Percentiles rank a stretch among this genome's conserved stretches.
phyloP scores from a whole-genome alignment of 1,139 yeast genomes.

The Hanseniaspora uvarum region DNA sequence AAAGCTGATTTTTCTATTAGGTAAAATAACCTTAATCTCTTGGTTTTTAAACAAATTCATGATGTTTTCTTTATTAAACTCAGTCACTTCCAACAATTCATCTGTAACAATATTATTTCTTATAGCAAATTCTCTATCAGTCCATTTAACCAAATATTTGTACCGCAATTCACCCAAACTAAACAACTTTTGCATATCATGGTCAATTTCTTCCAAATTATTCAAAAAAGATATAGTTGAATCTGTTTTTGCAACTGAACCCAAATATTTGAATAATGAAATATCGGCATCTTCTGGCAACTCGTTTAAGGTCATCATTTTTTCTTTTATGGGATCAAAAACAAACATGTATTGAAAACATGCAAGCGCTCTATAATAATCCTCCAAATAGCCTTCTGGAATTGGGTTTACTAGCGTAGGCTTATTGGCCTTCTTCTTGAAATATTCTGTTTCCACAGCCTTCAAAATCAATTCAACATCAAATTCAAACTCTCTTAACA shows the following conservation, averaged over 20 bases:
- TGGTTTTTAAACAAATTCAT: not conserved
- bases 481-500: conserved; percentile 41
- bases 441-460: conserved; percentile 37
- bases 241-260: conserved; percentile 17
- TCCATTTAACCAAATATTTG: conserved; percentile 36
- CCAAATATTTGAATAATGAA: conserved; percentile 41
- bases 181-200: conserved; percentile 43
- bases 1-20: not conserved
- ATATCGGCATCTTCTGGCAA: conserved; percentile 43
- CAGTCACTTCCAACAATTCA: not conserved
- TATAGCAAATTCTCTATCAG: conserved; percentile 30
- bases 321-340: conserved; percentile 49
- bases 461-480: conserved; percentile 4
- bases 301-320: conserved; percentile 49
- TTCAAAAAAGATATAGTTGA: conserved; percentile 25
- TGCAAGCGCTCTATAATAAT: conserved; percentile 55
- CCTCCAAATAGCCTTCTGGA: conserved; percentile 51
- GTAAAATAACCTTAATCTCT: not conserved
- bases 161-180: conserved; percentile 66
- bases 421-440: conserved; percentile 47
- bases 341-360: conserved; percentile 86
- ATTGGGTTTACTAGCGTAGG: conserved; percentile 51
- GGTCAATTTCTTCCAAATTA: conserved; percentile 31
- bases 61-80: not conserved
- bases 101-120: not conserved